Base-by-base conservation (phyloP, 2,329 filamentous ascomycete genomes). In the Aureobasidium leucospermi region DNA sequence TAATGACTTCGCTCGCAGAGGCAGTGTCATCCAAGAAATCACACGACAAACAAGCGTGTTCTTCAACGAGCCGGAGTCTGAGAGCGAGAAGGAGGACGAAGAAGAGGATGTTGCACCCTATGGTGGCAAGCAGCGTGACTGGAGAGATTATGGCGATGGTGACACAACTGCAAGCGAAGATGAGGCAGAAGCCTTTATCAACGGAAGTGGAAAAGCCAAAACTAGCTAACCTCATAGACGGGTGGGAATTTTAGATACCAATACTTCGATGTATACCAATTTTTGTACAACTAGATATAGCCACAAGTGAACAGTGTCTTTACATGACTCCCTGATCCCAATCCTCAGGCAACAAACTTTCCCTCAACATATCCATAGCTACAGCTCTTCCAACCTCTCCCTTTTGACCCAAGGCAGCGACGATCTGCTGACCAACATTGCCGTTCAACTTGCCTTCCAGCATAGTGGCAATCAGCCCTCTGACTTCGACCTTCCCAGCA, bases 11-110 rank as follows among this genome's bases (percentile, higher is more conserved):
- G 60, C 23, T 34, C 42, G 46, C 29, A 59, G 72, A 10, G 67
- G 69, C 5, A 74, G 70, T 55, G 68, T 76, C 13, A 64, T 79
- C 53, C 70, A 73, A 34, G 78, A 80, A 66, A 58, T 79, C 1
- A 68, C 72, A 41, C 64, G 77, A 53, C 77, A 79, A 64, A 76
- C 73, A 56, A 67, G 73, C 15, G 77, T 79, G 0, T 78, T 80
- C 63, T 74, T 75, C 53, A 76, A 78, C 61, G 76, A 79, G 61
- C 63, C 63, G 13, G 64, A 63, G 7, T 65, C 65, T 4, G 73
- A 71, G 4, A 48, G 52, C 23, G 69, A 70, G 55, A 63, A 59
- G 11, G 68, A 66, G 29, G 59, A 63, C 11, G 61, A 67, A n/a
- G 57, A 39, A 4, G 43, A 51, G 31, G 52, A 49, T 23, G 46